Conservation (phyloP, 2,329 filamentous ascomycete genomes). For the Rhinocladiella similis region DNA sequence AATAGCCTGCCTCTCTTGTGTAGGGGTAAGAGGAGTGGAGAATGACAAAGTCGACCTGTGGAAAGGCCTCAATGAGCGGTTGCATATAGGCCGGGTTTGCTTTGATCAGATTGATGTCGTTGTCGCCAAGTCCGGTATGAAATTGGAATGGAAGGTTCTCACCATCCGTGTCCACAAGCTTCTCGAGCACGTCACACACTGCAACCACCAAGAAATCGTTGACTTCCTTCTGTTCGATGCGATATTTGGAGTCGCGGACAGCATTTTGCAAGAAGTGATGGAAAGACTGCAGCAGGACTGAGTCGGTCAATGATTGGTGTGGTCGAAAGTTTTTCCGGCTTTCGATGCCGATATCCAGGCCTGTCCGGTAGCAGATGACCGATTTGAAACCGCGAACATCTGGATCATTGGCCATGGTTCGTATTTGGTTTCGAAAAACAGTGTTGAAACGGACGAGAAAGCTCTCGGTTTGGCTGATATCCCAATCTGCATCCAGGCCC, state of each 20-base stretch:
- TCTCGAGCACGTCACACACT: constrained; percentile 59
- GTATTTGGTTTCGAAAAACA: constrained; percentile 56
- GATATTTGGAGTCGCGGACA: constrained; percentile 33
- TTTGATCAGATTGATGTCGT: constrained; percentile 68
- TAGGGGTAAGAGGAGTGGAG: constrained; percentile 82
- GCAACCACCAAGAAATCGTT: constrained; percentile 70
- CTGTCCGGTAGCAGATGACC: constrained; percentile 78
- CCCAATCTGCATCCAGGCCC: constrained; percentile 41
- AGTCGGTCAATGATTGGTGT: constrained; percentile 29
- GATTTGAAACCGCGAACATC: constrained; percentile 80
- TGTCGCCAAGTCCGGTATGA: constrained; percentile 80
- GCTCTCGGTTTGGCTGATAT: constrained; percentile 31
- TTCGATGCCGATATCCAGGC: constrained; percentile 57
- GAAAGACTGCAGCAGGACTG: constrained; percentile 25
- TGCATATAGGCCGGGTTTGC: constrained; percentile 77
- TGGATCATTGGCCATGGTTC: constrained; percentile 60
- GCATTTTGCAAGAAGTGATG: constrained; percentile 27
- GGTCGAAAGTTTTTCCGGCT: constrained; percentile 29
- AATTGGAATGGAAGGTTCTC: constrained; percentile 68
- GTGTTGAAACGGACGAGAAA: constrained; percentile 44
- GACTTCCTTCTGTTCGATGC: constrained; percentile 61
- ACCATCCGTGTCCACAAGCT: constrained; percentile 37
- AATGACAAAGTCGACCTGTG: constrained; percentile 71
- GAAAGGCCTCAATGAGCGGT: constrained; percentile 67
- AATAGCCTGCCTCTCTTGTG: constrained; percentile 73